Evolutionary conservation across 345 rosid species (phyloP), one percentile per base, ranked within the genome.

Genomic region (Salix viminalis): DNA sequence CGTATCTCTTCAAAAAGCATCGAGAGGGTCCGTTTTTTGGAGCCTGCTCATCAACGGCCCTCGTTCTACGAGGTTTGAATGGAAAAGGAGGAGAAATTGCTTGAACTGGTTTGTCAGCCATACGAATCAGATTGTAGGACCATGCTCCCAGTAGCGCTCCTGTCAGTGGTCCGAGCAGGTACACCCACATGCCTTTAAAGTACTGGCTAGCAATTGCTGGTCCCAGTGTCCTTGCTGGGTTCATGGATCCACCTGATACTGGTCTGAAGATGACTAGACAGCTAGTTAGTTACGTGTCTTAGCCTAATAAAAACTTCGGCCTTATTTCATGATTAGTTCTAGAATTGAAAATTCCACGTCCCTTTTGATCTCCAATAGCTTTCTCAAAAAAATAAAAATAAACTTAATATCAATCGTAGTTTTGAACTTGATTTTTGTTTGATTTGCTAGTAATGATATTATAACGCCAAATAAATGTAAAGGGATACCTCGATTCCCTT

Each of bases 171-270:
- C 88, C 91, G 13, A 85, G 66, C 19, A 88, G 2, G 71, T 88
- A 88, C 30, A 88, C 86, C 90, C 91, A 88, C 68, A 88, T 19
- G 18, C 80, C 85, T 58, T 87, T 85, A 65, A 85, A 86, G 79
- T 84, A 71, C 60, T 65, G 67, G 80, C 90, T 85, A 62, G 89
- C 90, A 64, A 87, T 34, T 23, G 90, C 90, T 28, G 84, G 90
- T 73, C 87, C 89, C 28, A 88, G 34, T 76, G 85, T 82, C 83
- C 86, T 89, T 61, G 87, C 90, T 32, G 91, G 94, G 82, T 86
- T 86, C 90, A 86, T 88, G 34, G 91, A 88, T 75, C 89, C 91
- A 70, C 89, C 89, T 21, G 84, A 85, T 69, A 86, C 74, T 65
- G 86, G 90, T 65, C 83, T 90, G 88, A 77, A 34, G 44, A 76